phyloP scores from a whole-genome alignment of 495 filamentous ascomycete species.

The Articulospora tetracladia region DNA sequence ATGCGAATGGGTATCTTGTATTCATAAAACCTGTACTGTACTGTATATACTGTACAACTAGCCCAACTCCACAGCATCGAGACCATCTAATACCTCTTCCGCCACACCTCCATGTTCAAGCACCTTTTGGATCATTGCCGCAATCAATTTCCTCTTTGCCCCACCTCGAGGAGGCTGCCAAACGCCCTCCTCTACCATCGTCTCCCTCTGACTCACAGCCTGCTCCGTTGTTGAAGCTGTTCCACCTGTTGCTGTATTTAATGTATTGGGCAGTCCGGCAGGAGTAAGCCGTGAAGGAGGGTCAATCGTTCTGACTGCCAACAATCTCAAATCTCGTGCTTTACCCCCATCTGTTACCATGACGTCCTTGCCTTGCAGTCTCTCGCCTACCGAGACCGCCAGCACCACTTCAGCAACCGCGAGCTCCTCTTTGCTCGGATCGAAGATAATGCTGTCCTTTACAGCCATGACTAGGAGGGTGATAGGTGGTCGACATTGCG shows the following conservation, averaged over 20 bases:
- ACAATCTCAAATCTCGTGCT: slow-evolving; percentile 37
- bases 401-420: slow-evolving; percentile 85
- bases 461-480: slow-evolving; percentile 87
- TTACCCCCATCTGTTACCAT: slow-evolving; percentile 28
- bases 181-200: slow-evolving; percentile 60
- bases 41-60: slow-evolving; percentile 13
- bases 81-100: slow-evolving; percentile 75
- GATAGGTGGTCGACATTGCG: slow-evolving; percentile 61
- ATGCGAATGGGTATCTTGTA: slow-evolving; percentile 6
- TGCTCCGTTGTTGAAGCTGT: slow-evolving; percentile 31
- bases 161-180: slow-evolving; percentile 79
- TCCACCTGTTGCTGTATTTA: slow-evolving; percentile 58
- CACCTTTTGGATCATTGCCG: slow-evolving; percentile 62
- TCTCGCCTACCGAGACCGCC: slow-evolving; percentile 65
- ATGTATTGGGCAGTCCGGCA: slow-evolving; percentile 52
- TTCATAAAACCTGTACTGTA: slow-evolving; percentile 1
- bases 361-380: slow-evolving; percentile 20
- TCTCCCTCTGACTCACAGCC: slow-evolving; percentile 44
- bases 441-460: slow-evolving; percentile 86
- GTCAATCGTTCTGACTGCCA: slow-evolving; percentile 67
- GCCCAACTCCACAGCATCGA: slow-evolving; percentile 58
- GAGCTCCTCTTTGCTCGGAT: slow-evolving; percentile 85
- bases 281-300: slow-evolving; percentile 67
- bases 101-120: slow-evolving; percentile 70
- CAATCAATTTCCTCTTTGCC: slow-evolving; percentile 62